A percentile compares a stretch with the other conserved stretches of the same genome.
Evolutionary conservation across 805 yeast species (phyloP).

Genomic region (Saturnispora serradocipensis): DNA sequence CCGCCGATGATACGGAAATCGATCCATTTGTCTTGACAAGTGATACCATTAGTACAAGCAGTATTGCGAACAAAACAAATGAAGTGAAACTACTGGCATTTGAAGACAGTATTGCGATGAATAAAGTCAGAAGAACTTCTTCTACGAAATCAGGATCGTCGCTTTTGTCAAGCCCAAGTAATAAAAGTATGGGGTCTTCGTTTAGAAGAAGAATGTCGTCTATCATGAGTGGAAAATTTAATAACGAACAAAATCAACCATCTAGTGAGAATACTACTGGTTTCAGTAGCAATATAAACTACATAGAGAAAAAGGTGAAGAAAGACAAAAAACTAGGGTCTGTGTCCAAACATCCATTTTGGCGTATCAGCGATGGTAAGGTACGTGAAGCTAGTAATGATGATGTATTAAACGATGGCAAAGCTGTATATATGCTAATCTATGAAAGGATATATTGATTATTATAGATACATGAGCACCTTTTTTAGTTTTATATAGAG

Average conservation of each 20-base stretch:
- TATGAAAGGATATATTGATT: constrained; percentile 38
- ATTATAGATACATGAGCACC: background rate
- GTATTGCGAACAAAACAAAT: background rate
- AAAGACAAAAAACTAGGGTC: constrained; percentile 43
- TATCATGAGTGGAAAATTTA: background rate
- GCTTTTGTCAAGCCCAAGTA: background rate
- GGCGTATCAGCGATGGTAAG: constrained; percentile 78
- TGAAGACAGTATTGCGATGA: background rate
- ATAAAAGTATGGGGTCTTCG: background rate
- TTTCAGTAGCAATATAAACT: background rate
- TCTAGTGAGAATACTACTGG: background rate
- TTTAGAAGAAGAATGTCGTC: background rate
- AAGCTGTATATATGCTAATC: constrained; percentile 78
- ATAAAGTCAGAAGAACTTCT: background rate
- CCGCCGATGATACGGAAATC: background rate
- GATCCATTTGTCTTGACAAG: background rate
- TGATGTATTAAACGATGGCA: constrained; percentile 57
- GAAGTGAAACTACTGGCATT: background rate
- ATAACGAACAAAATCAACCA: background rate
- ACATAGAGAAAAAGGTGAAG: background rate
- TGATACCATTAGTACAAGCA: background rate
- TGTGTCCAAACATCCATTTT: constrained; percentile 52
- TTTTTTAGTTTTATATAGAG: background rate
- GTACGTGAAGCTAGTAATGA: constrained; percentile 51
- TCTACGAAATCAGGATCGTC: background rate